Percentiles rank a stretch among this genome's conserved stretches.
These are phyloP conservation scores for Candida jianshihensis DNA, from an alignment of 805 yeast species.

Conservation along the genomic window DNA sequence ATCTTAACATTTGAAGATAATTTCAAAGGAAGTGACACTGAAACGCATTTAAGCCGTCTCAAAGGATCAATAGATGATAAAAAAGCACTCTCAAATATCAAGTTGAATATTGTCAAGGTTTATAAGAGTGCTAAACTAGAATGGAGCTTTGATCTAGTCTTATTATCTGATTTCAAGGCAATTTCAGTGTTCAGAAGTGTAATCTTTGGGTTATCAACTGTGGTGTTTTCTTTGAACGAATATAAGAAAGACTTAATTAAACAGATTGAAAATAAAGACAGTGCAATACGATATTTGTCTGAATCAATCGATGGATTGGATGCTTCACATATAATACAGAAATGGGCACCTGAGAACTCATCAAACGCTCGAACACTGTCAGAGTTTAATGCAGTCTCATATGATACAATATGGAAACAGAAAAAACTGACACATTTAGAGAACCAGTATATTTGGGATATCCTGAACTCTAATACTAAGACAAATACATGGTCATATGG, in stretches of 20 bases:
- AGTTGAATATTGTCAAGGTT: slow-evolving; percentile 7
- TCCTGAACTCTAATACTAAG: slow-evolving; percentile 7
- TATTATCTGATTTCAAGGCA: slow-evolving; percentile 17
- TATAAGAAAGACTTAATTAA: slow-evolving; percentile 13
- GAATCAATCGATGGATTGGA: slow-evolving; percentile 22
- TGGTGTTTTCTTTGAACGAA: slow-evolving; percentile 14
- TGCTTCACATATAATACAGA: slow-evolving; percentile 17
- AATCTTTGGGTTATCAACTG: slow-evolving; percentile 16
- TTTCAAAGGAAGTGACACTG: slow-evolving; percentile 7
- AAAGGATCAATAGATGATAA: slow-evolving; percentile 11
- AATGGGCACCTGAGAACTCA: slow-evolving; percentile 29
- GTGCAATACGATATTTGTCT: slow-evolving; percentile 22
- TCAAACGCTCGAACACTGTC: slow-evolving; percentile 17
- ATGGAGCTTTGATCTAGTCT: slow-evolving; percentile 18
- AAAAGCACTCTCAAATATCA: slow-evolving; percentile 14
- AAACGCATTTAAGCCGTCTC: slow-evolving; percentile 4
- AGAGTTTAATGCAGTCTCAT: slow-evolving; percentile 11
- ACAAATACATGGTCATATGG: slow-evolving; percentile 12
- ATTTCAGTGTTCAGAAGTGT: slow-evolving; percentile 16
- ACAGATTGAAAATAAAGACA: slow-evolving; percentile 24
- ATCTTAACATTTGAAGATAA: slow-evolving; percentile 9
- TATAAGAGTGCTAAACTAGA: slow-evolving; percentile 7
- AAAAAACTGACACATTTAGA: slow-evolving; percentile 6
- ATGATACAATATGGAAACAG: slow-evolving; percentile 15
- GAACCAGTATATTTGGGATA: slow-evolving; percentile 18